phyloP scores from a whole-genome alignment of 2,329 filamentous ascomycete species.

The Hirsutella thompsonii region DNA sequence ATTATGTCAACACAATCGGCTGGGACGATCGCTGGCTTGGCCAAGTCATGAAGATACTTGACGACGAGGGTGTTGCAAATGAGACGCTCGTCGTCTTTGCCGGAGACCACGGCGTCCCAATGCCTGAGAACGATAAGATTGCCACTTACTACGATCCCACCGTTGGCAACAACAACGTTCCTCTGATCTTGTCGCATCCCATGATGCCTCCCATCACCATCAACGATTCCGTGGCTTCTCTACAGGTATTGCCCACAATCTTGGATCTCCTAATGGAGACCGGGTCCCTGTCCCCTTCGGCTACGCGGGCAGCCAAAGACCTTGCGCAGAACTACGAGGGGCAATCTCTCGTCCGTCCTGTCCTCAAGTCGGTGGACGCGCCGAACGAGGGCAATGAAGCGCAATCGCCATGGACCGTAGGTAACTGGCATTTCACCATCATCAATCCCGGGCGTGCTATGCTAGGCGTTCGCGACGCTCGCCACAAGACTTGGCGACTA shows the following conservation, averaged over 20 bases:
- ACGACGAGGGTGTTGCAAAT: slow-evolving; percentile 18
- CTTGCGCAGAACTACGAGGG: slow-evolving; percentile 20
- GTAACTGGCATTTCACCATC: slow-evolving; percentile 20
- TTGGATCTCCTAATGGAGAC: slow-evolving; percentile 20
- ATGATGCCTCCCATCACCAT: slow-evolving; percentile 17
- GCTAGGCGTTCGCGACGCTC: slow-evolving; percentile 18
- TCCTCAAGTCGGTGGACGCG: neutral
- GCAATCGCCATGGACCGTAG: slow-evolving; percentile 3
- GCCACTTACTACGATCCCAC: slow-evolving; percentile 20
- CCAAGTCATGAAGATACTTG: slow-evolving; percentile 15
- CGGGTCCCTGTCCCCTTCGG: slow-evolving; percentile 15
- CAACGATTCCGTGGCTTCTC: slow-evolving; percentile 16
- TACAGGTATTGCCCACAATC: slow-evolving; percentile 19
- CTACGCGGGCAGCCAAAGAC: slow-evolving; percentile 12
- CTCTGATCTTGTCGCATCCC: slow-evolving; percentile 19
- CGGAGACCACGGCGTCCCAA: slow-evolving; percentile 19
- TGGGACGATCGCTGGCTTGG: slow-evolving; percentile 20
- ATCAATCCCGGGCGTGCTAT: slow-evolving; percentile 20
- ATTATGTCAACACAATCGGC: slow-evolving; percentile 19
- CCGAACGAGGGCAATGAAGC: slow-evolving; percentile 1
- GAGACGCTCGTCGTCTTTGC: slow-evolving; percentile 19
- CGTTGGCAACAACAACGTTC: slow-evolving; percentile 19
- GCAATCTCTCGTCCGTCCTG: slow-evolving; percentile 19
- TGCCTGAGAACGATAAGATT: slow-evolving; percentile 16
- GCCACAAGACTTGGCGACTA: slow-evolving; percentile 15